Conservation (phyloP, 2,329 filamentous ascomycete species). For the Talaromyces sp. region DNA sequence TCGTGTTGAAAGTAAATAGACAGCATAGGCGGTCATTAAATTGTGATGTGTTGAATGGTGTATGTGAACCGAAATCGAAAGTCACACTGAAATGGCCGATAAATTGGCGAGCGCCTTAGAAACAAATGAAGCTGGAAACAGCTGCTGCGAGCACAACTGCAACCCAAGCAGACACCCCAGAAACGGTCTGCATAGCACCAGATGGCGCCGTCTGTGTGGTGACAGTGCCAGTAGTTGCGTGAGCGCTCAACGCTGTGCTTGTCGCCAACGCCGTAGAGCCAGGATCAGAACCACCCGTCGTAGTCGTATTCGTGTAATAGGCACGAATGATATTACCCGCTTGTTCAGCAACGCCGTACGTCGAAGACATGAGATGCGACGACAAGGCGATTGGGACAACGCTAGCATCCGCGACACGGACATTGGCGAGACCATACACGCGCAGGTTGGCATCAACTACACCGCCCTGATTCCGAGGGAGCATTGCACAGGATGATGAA, state of each 20-base stretch:
- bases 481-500: conserved; percentile 31
- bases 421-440: conserved; percentile 33
- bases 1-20: background rate
- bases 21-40: background rate
- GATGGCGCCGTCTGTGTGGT: background rate
- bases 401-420: conserved; percentile 33
- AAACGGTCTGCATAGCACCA: background rate
- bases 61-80: background rate
- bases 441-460: conserved; percentile 31
- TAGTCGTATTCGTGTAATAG: conserved; percentile 23
- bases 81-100: background rate
- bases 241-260: background rate
- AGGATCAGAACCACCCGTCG: background rate
- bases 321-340: conserved; percentile 31
- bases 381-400: conserved; percentile 32
- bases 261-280: background rate
- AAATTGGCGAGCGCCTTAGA: background rate
- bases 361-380: conserved; percentile 37
- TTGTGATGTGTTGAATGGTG: background rate
- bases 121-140: background rate
- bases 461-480: conserved; percentile 28
- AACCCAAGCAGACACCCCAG: background rate
- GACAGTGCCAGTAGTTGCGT: background rate
- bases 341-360: conserved; percentile 36
- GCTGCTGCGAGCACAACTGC: background rate